A percentile compares a stretch with the other conserved stretches of the same genome.
These are phyloP conservation scores for Anacardium occidentale DNA, from an alignment of 345 rosid species.

Conservation along the genomic window DNA sequence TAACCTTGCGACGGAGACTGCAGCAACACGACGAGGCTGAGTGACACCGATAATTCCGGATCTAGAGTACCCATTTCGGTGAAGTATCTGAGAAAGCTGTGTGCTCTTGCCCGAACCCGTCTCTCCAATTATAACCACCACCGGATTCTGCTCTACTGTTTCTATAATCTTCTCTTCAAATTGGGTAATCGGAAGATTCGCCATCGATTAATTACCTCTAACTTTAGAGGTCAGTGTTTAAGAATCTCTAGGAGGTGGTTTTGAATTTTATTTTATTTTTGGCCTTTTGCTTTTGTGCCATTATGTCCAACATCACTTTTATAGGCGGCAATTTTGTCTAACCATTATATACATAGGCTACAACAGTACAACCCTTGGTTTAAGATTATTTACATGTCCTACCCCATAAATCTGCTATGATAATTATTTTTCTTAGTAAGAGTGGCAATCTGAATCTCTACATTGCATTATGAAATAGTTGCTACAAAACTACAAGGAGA, in stretches of 20 bases:
- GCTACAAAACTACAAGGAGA: neutral
- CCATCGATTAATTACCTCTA: slow-evolving; percentile 38
- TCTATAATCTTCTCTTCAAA: slow-evolving; percentile 70
- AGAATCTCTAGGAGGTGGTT: neutral
- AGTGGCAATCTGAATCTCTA: slow-evolving; percentile 2
- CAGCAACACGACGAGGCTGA: slow-evolving; percentile 97
- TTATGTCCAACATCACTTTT: too few relatives aligned
- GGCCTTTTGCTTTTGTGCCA: too few relatives aligned
- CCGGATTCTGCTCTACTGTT: slow-evolving; percentile 69
- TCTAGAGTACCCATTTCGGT: slow-evolving; percentile 71
- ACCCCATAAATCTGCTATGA: too few relatives aligned
- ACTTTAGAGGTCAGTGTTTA: neutral
- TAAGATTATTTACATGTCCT: too few relatives aligned
- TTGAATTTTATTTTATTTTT: neutral
- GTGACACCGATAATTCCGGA: slow-evolving; percentile 77
- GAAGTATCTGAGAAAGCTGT: slow-evolving; percentile 94
- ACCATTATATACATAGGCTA: too few relatives aligned
- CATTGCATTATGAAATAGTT: neutral
- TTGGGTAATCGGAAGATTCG: slow-evolving; percentile 74
- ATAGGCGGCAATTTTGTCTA: too few relatives aligned
- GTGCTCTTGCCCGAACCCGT: slow-evolving; percentile 98
- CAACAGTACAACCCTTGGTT: too few relatives aligned
- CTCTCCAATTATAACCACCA: slow-evolving; percentile 81
- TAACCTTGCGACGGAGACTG: slow-evolving; percentile 89
- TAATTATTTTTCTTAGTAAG: neutral